Conservation (phyloP, 2,329 filamentous ascomycete genomes). For the Fusarium staphyleae region DNA sequence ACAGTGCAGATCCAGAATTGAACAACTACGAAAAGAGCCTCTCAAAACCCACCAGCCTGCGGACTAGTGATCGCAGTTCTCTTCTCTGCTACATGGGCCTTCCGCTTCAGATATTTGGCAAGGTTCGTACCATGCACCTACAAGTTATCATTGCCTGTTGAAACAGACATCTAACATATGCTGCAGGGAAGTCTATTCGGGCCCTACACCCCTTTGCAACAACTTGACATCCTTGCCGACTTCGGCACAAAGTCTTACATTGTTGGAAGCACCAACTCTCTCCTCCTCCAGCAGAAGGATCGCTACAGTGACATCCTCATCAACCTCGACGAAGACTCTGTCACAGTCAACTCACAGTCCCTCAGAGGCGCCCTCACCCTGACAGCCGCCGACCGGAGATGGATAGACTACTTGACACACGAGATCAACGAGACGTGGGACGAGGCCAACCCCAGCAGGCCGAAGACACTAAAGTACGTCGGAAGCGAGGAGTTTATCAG, state of each 20-base stretch:
- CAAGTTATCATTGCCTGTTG: background rate
- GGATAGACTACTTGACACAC: conserved; percentile 96
- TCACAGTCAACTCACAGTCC: conserved; percentile 83
- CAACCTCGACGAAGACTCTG: conserved; percentile 88
- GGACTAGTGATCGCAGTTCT: conserved; percentile 90
- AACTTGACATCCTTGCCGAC: conserved; percentile 92
- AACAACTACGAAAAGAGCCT: conserved; percentile 80
- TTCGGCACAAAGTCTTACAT: conserved; percentile 96
- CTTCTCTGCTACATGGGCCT: conserved; percentile 93
- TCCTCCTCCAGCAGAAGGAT: conserved; percentile 92
- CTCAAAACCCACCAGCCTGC: conserved; percentile 80
- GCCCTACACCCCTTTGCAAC: conserved; percentile 94
- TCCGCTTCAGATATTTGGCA: conserved; percentile 93
- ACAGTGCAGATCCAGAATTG: conserved; percentile 93
- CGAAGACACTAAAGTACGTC: conserved; percentile 93
- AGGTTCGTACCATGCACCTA: conserved; percentile 56
- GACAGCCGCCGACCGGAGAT: conserved; percentile 86
- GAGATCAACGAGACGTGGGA: conserved; percentile 98
- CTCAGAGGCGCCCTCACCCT: conserved; percentile 78
- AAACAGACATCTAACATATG: conserved; percentile 22
- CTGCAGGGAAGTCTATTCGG: conserved; percentile 87
- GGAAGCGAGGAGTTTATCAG: conserved; percentile 98
- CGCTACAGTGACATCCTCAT: conserved; percentile 96
- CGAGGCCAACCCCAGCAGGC: conserved; percentile 82
- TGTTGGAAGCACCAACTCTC: conserved; percentile 94